phyloP scores from a whole-genome alignment of 441 rosid genomes.

The Rhodomyrtus psidioides region DNA sequence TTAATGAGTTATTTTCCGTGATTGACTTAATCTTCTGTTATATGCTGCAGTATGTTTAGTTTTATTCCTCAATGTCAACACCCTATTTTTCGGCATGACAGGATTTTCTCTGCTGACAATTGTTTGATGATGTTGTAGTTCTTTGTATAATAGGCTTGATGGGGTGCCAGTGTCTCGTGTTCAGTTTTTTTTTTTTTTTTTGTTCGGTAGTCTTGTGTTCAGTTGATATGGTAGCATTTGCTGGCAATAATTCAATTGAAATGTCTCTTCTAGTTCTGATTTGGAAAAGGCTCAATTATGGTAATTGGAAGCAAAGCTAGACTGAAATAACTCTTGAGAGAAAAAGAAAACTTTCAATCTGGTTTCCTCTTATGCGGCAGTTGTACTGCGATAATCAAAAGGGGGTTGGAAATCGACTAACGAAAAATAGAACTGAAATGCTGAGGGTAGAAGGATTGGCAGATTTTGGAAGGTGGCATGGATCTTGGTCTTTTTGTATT shows the following conservation, averaged over 20 bases:
- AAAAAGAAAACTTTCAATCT: background rate
- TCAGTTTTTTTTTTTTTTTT: no score
- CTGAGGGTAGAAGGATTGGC: background rate
- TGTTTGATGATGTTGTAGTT: background rate
- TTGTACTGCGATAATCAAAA: background rate
- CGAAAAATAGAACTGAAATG: background rate
- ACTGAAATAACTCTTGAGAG: background rate
- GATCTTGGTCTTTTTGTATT: background rate
- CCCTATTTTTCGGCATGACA: background rate
- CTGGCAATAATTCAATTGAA: background rate
- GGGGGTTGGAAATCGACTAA: background rate
- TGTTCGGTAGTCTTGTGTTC: no score
- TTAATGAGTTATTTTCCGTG: background rate
- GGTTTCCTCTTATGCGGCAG: no score
- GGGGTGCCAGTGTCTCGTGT: background rate
- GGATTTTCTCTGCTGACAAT: background rate
- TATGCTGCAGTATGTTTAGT: background rate
- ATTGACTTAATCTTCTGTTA: background rate
- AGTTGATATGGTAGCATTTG: background rate
- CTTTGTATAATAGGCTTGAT: background rate
- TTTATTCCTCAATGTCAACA: background rate
- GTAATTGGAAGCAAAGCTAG: background rate
- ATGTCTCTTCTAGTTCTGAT: background rate
- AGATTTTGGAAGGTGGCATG: background rate
- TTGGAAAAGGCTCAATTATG: background rate